Evolutionary conservation across 345 rosid species (phyloP).

Genomic region (Lepidium aucheri): DNA sequence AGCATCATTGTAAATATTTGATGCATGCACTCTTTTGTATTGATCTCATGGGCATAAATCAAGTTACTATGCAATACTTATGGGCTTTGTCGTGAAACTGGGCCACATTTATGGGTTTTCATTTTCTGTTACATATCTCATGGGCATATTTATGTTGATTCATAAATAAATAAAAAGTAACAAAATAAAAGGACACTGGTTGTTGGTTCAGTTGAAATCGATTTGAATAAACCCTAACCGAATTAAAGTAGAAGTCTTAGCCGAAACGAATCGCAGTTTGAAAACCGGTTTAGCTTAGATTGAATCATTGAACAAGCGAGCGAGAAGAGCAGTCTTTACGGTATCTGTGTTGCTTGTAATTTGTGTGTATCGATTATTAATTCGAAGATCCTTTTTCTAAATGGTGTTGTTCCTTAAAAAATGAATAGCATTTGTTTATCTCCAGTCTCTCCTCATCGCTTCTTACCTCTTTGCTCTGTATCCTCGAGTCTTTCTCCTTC

Average conservation of each 20-base stretch:
- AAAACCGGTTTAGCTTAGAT: background rate
- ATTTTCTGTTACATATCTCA: too few species aligned
- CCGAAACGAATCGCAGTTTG: background rate
- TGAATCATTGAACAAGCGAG: background rate
- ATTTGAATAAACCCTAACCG: too few species aligned
- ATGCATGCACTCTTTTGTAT: background rate
- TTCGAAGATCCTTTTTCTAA: too few species aligned
- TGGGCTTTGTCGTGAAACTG: too few species aligned
- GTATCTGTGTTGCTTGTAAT: background rate
- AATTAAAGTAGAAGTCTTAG: too few species aligned
- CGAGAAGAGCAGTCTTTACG: background rate
- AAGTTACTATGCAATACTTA: background rate
- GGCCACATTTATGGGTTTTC: too few species aligned
- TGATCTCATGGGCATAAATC: background rate
- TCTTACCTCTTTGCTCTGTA: constrained; percentile 31
- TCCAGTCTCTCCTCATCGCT: constrained; percentile 20
- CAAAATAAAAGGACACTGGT: too few species aligned
- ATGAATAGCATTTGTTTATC: constrained; percentile 33
- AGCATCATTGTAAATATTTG: background rate
- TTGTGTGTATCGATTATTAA: too few species aligned
- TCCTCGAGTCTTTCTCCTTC: constrained; percentile 8
- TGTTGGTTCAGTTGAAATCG: too few species aligned
- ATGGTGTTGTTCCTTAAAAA: too few species aligned
- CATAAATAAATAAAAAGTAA: too few species aligned
- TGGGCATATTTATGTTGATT: too few species aligned